Conservation (phyloP, 495 filamentous ascomycete genomes). For the Talaromyces thailandensis region DNA sequence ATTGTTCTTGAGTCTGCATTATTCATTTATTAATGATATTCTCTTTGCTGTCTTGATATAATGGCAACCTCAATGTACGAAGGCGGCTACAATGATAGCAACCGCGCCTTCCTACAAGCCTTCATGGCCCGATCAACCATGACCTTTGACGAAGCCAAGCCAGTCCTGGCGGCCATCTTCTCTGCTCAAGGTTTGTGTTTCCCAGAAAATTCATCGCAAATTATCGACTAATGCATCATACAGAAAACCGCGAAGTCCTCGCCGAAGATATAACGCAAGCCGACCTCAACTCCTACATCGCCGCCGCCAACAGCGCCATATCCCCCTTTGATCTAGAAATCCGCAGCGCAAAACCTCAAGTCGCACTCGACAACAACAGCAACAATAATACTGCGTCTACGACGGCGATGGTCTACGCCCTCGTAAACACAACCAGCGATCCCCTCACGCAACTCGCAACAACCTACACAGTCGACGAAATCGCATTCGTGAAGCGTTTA, state of each 20-base stretch:
- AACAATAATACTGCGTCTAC: background rate
- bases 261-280: constrained; percentile 55
- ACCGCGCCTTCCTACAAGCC: constrained; percentile 90
- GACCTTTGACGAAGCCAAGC: constrained; percentile 63
- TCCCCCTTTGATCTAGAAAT: constrained; percentile 83
- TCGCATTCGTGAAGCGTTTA: constrained; percentile 78
- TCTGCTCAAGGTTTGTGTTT: constrained; percentile 47
- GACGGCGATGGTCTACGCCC: constrained; percentile 47
- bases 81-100: constrained; percentile 50
- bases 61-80: constrained; percentile 12
- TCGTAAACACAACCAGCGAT: constrained; percentile 87
- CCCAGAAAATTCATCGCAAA: too few species aligned
- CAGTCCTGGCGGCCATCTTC: constrained; percentile 68
- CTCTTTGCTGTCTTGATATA: background rate
- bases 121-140: constrained; percentile 71
- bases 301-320: constrained; percentile 59
- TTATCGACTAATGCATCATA: too few species aligned
- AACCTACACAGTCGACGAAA: constrained; percentile 69
- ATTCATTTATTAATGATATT: background rate
- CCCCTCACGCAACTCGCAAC: constrained; percentile 82
- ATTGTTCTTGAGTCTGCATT: background rate
- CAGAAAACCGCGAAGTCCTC: constrained; percentile 35
- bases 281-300: constrained; percentile 59
- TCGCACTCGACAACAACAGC: constrained; percentile 2
- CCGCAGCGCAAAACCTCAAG: constrained; percentile 59